phyloP scores from a whole-genome alignment of 2,329 filamentous ascomycete genomes.

The Calonectria pseudoreteaudii region DNA sequence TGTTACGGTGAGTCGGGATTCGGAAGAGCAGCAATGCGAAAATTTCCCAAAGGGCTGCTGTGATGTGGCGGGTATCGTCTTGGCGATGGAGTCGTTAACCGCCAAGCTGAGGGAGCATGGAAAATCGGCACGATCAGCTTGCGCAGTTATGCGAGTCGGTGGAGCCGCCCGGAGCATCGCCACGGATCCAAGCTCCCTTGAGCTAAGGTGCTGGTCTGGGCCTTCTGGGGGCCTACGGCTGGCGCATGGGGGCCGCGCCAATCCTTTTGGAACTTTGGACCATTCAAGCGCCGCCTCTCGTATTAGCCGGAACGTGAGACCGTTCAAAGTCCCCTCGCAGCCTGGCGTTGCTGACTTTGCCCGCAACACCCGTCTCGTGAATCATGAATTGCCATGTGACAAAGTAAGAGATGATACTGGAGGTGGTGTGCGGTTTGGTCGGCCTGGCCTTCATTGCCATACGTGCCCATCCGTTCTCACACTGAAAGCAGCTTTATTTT shows the following conservation, averaged over 20 bases:
- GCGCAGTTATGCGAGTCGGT: conserved; percentile 30
- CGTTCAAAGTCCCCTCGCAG: not conserved
- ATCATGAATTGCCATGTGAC: not conserved
- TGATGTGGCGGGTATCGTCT: not conserved
- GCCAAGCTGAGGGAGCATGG: conserved; percentile 8
- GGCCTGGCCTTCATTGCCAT: not conserved
- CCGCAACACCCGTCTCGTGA: not conserved
- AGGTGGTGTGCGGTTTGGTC: not conserved
- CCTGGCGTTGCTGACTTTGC: not conserved
- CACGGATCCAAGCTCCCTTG: conserved; percentile 21
- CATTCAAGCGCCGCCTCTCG: conserved; percentile 2
- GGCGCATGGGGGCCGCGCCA: conserved; percentile 3
- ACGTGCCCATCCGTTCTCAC: not conserved
- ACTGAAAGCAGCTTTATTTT: not conserved
- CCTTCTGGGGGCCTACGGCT: not conserved
- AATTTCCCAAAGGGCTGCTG: not conserved
- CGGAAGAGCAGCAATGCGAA: not conserved
- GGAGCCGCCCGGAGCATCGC: conserved; percentile 34
- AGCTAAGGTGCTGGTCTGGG: conserved; percentile 16
- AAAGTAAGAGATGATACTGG: not conserved
- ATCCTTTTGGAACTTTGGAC: conserved; percentile 11
- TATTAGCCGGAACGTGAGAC: not conserved
- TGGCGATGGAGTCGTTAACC: conserved; percentile 13
- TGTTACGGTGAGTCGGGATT: not conserved
- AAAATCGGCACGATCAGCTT: conserved; percentile 10